phyloP scores from a whole-genome alignment of 129 eudicot genomes.

The Logfia minima region DNA sequence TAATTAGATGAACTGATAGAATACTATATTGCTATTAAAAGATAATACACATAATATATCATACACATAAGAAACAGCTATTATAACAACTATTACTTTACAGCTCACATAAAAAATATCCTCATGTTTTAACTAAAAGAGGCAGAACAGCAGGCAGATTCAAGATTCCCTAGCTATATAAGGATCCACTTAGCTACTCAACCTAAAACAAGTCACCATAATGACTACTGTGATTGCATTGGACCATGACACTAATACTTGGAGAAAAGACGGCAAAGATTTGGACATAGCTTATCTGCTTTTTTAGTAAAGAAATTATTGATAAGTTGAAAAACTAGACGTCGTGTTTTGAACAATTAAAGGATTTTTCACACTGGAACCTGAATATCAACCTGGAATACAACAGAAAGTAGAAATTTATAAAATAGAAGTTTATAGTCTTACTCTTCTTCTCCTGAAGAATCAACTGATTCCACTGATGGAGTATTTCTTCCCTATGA shows the following conservation, averaged over 20 bases:
- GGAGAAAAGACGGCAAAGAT: background rate
- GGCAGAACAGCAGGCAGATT: background rate
- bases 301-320: too few species aligned
- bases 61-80: background rate
- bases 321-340: background rate
- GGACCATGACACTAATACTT: background rate
- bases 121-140: background rate
- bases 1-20: background rate
- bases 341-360: background rate
- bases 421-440: constrained; percentile 24
- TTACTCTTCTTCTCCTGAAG: constrained; percentile 99
- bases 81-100: background rate
- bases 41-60: background rate
- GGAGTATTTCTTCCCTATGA: constrained; percentile 77
- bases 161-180: constrained; percentile 3
- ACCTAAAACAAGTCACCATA: background rate
- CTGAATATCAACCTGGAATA: background rate
- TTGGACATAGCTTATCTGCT: background rate
- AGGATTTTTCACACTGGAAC: background rate
- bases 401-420: constrained; percentile 13
- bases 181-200: background rate
- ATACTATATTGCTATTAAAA: background rate
- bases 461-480: constrained; percentile 80
- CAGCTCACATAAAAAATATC: background rate
- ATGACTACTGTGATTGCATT: background rate